Evolutionary conservation across 768 basidiomycete species (phyloP).

Genomic region (Rhodocollybia butyracea): DNA sequence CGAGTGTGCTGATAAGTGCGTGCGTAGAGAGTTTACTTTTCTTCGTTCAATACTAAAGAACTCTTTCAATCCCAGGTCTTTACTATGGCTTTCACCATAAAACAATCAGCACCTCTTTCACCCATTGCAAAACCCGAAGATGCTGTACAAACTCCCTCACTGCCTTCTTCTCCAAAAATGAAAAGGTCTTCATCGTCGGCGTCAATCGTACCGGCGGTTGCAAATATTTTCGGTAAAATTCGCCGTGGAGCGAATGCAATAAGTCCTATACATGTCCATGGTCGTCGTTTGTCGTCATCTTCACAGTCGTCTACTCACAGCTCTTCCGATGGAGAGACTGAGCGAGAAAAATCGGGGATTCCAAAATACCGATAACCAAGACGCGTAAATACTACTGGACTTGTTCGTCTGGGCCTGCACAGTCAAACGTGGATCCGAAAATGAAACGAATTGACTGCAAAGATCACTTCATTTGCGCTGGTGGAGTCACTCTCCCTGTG

Average conservation of each 20-base stretch:
- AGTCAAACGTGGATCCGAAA: slow-evolving; percentile 6
- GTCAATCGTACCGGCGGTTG: neutral
- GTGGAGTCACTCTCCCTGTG: slow-evolving; percentile 57
- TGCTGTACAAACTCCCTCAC: too few relatives aligned
- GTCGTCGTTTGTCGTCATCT: neutral
- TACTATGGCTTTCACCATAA: too few relatives aligned
- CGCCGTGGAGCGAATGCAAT: neutral
- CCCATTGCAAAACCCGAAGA: too few relatives aligned
- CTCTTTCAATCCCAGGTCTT: too few relatives aligned
- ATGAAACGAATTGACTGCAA: slow-evolving; percentile 23
- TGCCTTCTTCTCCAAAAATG: neutral
- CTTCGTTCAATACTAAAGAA: too few relatives aligned
- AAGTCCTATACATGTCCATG: neutral
- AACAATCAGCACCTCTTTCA: too few relatives aligned
- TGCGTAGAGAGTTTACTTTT: too few relatives aligned
- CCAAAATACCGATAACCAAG: neutral
- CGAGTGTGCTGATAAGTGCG: too few relatives aligned
- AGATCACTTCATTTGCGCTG: slow-evolving; percentile 55
- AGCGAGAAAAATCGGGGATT: neutral
- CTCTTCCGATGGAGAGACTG: neutral
- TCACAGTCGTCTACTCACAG: neutral
- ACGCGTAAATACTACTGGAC: neutral
- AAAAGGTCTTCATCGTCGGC: neutral
- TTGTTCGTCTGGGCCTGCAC: neutral
- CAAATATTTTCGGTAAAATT: neutral